Base-by-base conservation (phyloP, 106 monocot genomes). In the Chionographis japonica region DNA sequence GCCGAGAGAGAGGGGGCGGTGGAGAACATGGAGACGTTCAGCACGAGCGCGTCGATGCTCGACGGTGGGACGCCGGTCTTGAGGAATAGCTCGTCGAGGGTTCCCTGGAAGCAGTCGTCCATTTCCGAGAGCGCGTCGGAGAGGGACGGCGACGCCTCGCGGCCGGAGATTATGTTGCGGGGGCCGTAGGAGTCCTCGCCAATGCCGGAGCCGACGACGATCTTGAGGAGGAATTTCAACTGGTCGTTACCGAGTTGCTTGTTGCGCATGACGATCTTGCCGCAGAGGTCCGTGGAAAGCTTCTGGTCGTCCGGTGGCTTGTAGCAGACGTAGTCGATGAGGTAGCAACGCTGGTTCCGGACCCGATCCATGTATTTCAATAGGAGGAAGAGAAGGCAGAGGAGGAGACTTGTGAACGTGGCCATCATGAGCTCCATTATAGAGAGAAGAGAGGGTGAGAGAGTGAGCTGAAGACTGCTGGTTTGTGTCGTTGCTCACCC, bases 111-210 rank as follows among this genome's bases (percentile, higher is more conserved):
- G 57, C 71, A 71, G 18, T 66, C 78, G 46, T 78, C 71, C 59
- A 78, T 71, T 41, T 78, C 78, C 2, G 54, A 10, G 14, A 71
- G 8, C 11, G 54, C 39, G 55, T 77, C 77, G 35, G 17, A 19
- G 55, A 57, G 37, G 37, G 77, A 35, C 3, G 70, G 58, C 3
- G 14, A 57, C 15, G 58, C 46, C 50, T 77, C 77, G 37, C 62
- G 16, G 49, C 65, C 70, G 0, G 5, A 40, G 63, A 77, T 50
- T 13, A 77, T 63, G 64, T 63, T 77, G 35, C 38, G 41, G n/a
- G 77, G 77, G 17, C 77, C 78, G 68, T 82, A 82, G 2, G 77
- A 68, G 11, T 56, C 57, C 61, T 82, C 82, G 16, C 82, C 72
- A 11, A 82, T 82, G 58, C 76, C 77, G 61, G 82, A 76, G 72